phyloP scores from a whole-genome alignment of 202 grass and related monocot species.

The Zizania palustris region DNA sequence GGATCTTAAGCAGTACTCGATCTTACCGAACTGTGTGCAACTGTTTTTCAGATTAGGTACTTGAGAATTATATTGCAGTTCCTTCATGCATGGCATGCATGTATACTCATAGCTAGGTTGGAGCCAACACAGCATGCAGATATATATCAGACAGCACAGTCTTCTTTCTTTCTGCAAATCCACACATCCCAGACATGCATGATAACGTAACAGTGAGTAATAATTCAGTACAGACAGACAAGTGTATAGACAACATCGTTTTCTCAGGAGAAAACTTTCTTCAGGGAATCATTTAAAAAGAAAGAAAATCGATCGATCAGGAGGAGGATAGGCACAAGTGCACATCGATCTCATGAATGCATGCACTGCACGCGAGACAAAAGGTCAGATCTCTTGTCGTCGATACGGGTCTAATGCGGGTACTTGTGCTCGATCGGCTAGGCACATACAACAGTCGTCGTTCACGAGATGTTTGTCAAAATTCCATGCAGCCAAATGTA shows the following conservation, averaged over 20 bases:
- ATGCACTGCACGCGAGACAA: conserved; percentile 32
- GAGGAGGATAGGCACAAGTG: not conserved
- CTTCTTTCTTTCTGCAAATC: not conserved
- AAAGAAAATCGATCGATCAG: too few species aligned
- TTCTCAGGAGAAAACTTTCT: conserved; percentile 1
- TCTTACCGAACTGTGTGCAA: too few species aligned
- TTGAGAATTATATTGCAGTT: too few species aligned
- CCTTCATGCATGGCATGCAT: too few species aligned
- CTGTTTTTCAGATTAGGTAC: too few species aligned
- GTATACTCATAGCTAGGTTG: too few species aligned
- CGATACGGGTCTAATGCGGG: not conserved
- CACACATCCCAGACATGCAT: not conserved
- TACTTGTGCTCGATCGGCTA: not conserved
- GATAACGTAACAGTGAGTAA: not conserved
- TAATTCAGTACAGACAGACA: not conserved
- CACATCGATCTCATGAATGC: conserved; percentile 9
- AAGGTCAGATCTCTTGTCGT: conserved; percentile 8
- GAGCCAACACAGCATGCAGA: too few species aligned
- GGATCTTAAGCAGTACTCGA: too few species aligned
- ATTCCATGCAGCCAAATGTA: conserved; percentile 40
- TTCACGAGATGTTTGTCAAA: conserved; percentile 50
- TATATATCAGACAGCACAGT: too few species aligned
- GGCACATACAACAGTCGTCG: conserved; percentile 26
- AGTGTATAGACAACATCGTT: conserved; percentile 6
- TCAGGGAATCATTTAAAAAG: not conserved